These are phyloP conservation scores for Lenwebbia sp. DNA, from an alignment of 345 rosid species.

Conservation along the genomic window DNA sequence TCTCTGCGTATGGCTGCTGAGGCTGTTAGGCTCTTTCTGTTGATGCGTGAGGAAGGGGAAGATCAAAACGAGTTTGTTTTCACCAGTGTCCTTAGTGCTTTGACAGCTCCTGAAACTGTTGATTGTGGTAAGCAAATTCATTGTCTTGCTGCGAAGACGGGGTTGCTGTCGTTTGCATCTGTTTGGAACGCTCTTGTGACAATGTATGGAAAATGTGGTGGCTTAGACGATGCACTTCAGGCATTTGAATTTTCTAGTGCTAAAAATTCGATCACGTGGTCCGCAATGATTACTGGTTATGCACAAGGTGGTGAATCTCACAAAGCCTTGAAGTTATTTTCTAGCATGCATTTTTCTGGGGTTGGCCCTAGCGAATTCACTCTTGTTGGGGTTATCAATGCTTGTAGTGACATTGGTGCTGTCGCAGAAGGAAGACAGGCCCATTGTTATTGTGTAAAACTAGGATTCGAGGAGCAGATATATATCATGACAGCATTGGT, in stretches of 20 bases:
- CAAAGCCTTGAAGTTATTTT: conserved; percentile 31
- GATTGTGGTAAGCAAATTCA: conserved; percentile 39
- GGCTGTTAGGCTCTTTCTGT: conserved; percentile 30
- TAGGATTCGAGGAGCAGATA: conserved; percentile 51
- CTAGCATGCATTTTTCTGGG: conserved; percentile 53
- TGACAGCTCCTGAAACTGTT: conserved; percentile 33
- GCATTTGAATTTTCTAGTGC: conserved; percentile 52
- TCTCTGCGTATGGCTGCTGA: conserved; percentile 8
- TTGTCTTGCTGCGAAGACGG: conserved; percentile 33
- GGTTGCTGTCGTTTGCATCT: conserved; percentile 24
- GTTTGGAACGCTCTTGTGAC: conserved; percentile 58
- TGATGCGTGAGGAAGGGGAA: conserved; percentile 24
- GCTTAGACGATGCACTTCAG: conserved; percentile 24
- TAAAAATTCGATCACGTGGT: conserved; percentile 76
- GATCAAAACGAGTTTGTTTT: conserved; percentile 52
- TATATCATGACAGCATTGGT: conserved; percentile 40
- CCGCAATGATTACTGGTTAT: conserved; percentile 80
- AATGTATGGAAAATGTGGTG: conserved; percentile 40
- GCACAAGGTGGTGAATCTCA: conserved; percentile 46
- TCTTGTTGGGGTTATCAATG: conserved; percentile 68
- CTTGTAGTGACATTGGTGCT: conserved; percentile 57
- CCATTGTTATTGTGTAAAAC: conserved; percentile 47
- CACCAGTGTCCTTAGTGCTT: conserved; percentile 57
- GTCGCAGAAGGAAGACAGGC: conserved; percentile 61
- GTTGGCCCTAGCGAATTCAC: conserved; percentile 58